Evolutionary conservation across 2,329 filamentous ascomycete genomes (phyloP).

Genomic region (Phoma sp.): DNA sequence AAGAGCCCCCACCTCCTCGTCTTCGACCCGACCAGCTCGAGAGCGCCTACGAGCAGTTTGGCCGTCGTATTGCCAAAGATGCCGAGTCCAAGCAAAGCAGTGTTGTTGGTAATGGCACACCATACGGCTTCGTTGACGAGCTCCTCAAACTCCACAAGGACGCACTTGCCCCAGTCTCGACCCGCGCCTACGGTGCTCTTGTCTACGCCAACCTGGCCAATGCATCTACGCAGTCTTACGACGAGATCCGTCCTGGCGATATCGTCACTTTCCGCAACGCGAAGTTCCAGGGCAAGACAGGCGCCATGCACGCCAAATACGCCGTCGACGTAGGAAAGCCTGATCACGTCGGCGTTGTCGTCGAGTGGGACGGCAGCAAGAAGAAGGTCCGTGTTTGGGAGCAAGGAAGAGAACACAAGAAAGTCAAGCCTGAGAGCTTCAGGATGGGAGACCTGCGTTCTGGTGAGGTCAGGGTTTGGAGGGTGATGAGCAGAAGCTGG

Average conservation of each 20-base stretch:
- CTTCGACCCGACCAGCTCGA: constrained; percentile 94
- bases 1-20: constrained; percentile 80
- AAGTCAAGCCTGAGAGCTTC: constrained; percentile 93
- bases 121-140: constrained; percentile 77
- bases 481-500: constrained; percentile 90
- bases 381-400: constrained; percentile 97
- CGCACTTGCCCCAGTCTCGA: constrained; percentile 83
- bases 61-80: constrained; percentile 75
- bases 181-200: constrained; percentile 84
- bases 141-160: constrained; percentile 75
- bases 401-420: constrained; percentile 90
- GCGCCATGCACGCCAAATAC: constrained; percentile 95
- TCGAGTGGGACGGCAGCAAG: constrained; percentile 98
- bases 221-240: constrained; percentile 84
- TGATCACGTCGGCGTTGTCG: constrained; percentile 86
- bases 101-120: constrained; percentile 82
- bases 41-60: constrained; percentile 80
- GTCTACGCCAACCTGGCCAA: constrained; percentile 97
- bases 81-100: constrained; percentile 76
- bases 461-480: constrained; percentile 97
- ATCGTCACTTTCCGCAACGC: constrained; percentile 93
- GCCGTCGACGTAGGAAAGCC: constrained; percentile 84
- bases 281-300: constrained; percentile 93
- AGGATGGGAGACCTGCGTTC: constrained; percentile 89
- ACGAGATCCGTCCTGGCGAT: constrained; percentile 92